phyloP scores from a whole-genome alignment of 2,329 filamentous ascomycete species.

The Onygenales sp. region DNA sequence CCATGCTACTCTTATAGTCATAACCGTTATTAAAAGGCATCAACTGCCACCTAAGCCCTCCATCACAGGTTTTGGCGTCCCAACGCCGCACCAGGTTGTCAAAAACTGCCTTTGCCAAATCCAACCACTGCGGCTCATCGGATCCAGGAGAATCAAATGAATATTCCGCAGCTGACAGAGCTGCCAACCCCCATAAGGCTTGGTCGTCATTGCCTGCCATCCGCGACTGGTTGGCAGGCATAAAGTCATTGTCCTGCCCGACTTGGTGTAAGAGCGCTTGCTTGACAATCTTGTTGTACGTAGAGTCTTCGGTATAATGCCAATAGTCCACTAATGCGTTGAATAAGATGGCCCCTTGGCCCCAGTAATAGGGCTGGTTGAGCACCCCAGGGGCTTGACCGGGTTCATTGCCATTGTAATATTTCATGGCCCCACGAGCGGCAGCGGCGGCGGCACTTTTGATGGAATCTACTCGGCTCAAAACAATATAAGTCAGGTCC shows the following conservation, averaged over 20 bases:
- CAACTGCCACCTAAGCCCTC: constrained; percentile 76
- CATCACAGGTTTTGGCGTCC: constrained; percentile 57
- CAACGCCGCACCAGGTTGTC: constrained; percentile 61
- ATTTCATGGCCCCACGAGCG: constrained; percentile 41
- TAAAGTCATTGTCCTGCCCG: constrained; percentile 28
- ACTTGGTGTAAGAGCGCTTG: constrained; percentile 30
- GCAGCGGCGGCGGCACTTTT: constrained; percentile 36
- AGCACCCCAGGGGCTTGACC: constrained; percentile 44
- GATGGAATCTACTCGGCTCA: constrained; percentile 30
- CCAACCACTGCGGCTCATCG: constrained; percentile 28
- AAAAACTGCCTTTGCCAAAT: constrained; percentile 62
- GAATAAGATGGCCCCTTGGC: constrained; percentile 37
- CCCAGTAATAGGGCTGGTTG: constrained; percentile 39
- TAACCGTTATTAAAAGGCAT: constrained; percentile 67
- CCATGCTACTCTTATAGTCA: constrained; percentile 73
- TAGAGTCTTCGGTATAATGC: constrained; percentile 33
- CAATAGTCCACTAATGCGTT: constrained; percentile 33
- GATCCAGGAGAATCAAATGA: constrained; percentile 34
- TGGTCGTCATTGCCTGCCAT: constrained; percentile 49
- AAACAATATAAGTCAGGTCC: not conserved
- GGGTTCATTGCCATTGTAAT: constrained; percentile 40
- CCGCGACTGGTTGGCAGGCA: constrained; percentile 32
- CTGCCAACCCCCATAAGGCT: constrained; percentile 48
- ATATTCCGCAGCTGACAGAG: constrained; percentile 47
- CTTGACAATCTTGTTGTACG: constrained; percentile 28